Conservation (phyloP, 1,284 basidiomycete genomes). For the Papiliotrema terrestris region DNA sequence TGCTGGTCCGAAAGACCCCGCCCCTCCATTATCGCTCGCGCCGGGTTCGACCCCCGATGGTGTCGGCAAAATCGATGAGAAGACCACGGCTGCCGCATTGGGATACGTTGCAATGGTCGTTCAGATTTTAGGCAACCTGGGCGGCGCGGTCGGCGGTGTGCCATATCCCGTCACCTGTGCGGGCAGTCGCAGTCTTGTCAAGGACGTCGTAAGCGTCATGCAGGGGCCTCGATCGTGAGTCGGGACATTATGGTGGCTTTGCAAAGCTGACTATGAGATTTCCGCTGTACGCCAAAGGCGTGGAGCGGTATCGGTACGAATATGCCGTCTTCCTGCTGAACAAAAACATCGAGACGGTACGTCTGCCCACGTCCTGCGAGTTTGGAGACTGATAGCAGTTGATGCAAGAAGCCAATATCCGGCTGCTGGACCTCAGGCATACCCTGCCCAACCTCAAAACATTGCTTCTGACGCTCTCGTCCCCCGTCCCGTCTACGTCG, state of each 20-base stretch:
- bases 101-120: constrained; percentile 83
- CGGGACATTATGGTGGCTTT: not conserved
- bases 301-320: constrained; percentile 94
- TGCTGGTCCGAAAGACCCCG: constrained; percentile 67
- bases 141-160: constrained; percentile 54
- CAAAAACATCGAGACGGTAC: constrained; percentile 92
- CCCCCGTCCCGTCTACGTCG: constrained; percentile 15
- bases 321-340: constrained; percentile 96
- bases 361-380: constrained; percentile 26
- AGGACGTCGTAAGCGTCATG: constrained; percentile 88
- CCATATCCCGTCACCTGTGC: constrained; percentile 85
- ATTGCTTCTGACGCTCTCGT: constrained; percentile 71
- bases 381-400: constrained; percentile 62
- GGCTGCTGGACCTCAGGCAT: constrained; percentile 87
- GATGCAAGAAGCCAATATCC: constrained; percentile 82
- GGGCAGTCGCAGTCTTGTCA: constrained; percentile 80
- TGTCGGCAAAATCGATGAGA: constrained; percentile 65
- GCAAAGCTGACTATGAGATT: constrained; percentile 58
- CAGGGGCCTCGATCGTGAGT: constrained; percentile 84
- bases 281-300: constrained; percentile 87
- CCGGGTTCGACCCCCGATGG: constrained; percentile 6
- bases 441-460: constrained; percentile 96
- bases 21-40: constrained; percentile 70
- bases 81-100: constrained; percentile 75
- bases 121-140: constrained; percentile 71